phyloP scores from a whole-genome alignment of 164 flowering plant genomes.

The Tetracentron sinense region DNA sequence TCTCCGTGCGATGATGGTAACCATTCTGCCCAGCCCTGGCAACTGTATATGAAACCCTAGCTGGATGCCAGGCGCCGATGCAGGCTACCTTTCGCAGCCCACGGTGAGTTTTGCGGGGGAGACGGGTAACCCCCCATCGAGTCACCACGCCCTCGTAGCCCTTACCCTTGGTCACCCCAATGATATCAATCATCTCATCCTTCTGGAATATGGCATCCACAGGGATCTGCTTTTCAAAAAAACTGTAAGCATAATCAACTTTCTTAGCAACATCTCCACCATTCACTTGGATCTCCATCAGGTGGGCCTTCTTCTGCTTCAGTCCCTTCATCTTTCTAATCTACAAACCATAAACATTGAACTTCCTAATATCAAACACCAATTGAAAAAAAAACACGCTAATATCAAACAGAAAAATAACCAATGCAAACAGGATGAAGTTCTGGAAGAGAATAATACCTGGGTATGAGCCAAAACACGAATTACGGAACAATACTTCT shows the following conservation, averaged over 20 bases:
- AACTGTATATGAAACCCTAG: conserved; percentile 69
- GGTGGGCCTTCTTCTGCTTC: conserved; percentile 77
- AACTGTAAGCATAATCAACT: conserved; percentile 64
- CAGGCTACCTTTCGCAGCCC: conserved; percentile 75
- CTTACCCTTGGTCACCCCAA: conserved; percentile 78
- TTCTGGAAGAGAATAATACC: conserved; percentile 22
- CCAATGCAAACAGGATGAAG: background rate
- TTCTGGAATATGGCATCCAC: conserved; percentile 68
- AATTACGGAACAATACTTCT: conserved; percentile 57
- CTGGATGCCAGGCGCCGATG: conserved; percentile 86
- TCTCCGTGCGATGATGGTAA: conserved; percentile 67
- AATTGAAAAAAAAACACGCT: background rate
- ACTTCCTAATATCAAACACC: background rate
- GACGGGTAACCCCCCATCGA: conserved; percentile 78
- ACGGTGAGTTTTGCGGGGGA: conserved; percentile 70
- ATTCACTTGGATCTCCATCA: conserved; percentile 78
- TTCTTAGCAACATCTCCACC: conserved; percentile 61
- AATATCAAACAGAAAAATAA: background rate
- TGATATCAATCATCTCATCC: conserved; percentile 77
- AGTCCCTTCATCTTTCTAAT: conserved; percentile 66
- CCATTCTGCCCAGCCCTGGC: conserved; percentile 81
- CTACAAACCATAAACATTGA: conserved; percentile 19
- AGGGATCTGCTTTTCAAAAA: conserved; percentile 71
- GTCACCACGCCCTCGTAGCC: conserved; percentile 85
- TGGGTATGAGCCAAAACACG: conserved; percentile 78